Evolutionary conservation across 352 stramenopile genomes (phyloP).

Genomic region (Phytophthora fragariae): DNA sequence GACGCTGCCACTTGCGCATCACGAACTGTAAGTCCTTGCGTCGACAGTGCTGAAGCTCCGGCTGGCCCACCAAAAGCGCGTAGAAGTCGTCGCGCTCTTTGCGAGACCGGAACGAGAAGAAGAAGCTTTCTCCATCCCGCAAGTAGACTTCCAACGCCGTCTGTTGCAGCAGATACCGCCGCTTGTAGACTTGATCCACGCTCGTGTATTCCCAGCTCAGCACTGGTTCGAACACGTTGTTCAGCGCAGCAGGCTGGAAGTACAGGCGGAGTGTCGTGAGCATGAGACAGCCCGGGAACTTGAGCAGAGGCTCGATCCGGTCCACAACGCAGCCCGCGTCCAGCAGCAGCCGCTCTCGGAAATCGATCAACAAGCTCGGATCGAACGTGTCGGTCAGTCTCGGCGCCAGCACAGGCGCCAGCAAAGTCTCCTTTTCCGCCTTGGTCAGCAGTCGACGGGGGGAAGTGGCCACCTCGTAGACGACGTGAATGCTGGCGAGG

Average conservation of each 20-base stretch:
- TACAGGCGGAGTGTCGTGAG: constrained; percentile 84
- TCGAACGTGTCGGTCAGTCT: constrained; percentile 79
- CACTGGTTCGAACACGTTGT: constrained; percentile 91
- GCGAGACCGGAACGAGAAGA: constrained; percentile 81
- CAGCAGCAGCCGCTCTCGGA: constrained; percentile 76
- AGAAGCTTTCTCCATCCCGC: constrained; percentile 71
- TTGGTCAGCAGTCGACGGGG: constrained; percentile 61
- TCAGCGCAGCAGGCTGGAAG: constrained; percentile 92
- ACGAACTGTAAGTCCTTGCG: constrained; percentile 62
- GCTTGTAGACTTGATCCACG: constrained; percentile 87
- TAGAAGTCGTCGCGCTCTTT: constrained; percentile 84
- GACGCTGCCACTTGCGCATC: constrained; percentile 74
- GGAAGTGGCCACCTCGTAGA: constrained; percentile 65
- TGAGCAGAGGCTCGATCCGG: constrained; percentile 87
- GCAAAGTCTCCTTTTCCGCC: constrained; percentile 67
- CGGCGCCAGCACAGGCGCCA: constrained; percentile 69
- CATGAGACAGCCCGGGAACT: constrained; percentile 90
- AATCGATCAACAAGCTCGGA: constrained; percentile 83
- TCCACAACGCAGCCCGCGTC: constrained; percentile 54
- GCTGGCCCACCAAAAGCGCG: constrained; percentile 65
- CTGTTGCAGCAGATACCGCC: constrained; percentile 89
- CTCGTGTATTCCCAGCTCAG: constrained; percentile 83
- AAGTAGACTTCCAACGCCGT: constrained; percentile 90
- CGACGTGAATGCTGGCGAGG: constrained; percentile 64
- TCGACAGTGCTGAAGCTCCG: constrained; percentile 53